Conservation (phyloP, 169 alveolate species). For the Sarcocystis neurona region DNA sequence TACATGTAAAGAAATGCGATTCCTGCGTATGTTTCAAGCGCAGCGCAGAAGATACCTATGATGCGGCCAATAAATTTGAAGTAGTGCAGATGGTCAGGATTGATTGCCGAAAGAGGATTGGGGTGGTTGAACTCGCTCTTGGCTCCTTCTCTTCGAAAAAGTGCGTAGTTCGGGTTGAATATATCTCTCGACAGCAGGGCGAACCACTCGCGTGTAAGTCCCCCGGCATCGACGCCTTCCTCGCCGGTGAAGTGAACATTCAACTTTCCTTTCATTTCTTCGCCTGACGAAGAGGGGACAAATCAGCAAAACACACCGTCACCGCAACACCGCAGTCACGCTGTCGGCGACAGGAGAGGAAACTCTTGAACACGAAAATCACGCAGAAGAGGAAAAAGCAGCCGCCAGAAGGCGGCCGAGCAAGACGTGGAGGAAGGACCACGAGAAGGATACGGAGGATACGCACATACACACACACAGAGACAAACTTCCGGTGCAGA, state of each 20-base stretch:
- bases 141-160: slow-evolving; percentile 91
- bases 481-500: too few species aligned
- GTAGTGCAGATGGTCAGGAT: slow-evolving; percentile 94
- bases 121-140: slow-evolving; percentile 95
- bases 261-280: slow-evolving; percentile 93
- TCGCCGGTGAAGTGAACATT: slow-evolving; percentile 94
- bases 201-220: slow-evolving; percentile 99
- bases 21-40: not conserved
- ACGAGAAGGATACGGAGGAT: too few species aligned
- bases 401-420: not conserved
- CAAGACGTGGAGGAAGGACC: not conserved
- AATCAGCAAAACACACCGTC: not conserved
- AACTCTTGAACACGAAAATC: too few species aligned
- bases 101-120: slow-evolving; percentile 91
- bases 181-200: slow-evolving; percentile 95
- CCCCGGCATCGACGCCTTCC: slow-evolving; percentile 99
- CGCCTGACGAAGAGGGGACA: slow-evolving; percentile 76
- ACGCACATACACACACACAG: too few species aligned
- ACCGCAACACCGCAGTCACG: not conserved
- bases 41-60: slow-evolving; percentile 87
- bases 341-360: not conserved
- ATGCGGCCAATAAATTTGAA: slow-evolving; percentile 98
- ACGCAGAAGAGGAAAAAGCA: too few species aligned
- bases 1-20: not conserved
- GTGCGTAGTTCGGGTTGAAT: slow-evolving; percentile 97